Evolutionary conservation across 805 yeast genomes (phyloP), one percentile per base, ranked within the genome.

Genomic region (Maudiozyma bulderi): DNA sequence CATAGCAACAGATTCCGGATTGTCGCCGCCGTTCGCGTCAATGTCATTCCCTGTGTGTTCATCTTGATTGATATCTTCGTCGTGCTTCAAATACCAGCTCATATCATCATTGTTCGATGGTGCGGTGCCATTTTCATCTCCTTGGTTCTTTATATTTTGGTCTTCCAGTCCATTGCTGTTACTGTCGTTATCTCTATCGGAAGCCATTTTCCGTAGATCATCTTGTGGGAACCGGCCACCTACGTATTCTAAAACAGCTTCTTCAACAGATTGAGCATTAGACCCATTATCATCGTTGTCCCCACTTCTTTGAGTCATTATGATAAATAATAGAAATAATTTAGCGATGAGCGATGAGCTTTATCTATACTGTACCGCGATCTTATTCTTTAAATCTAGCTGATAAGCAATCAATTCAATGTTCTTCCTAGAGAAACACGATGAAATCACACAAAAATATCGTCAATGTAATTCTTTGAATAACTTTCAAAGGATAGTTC

Each of bases 161-260:
- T 37, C 45, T 50, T 26, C 51, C 26, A 20, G 26, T 20, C 26
- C 50, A 10, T 41, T 46, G 28, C 47, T 53, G 2, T 56, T 53
- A 28, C 56, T 57, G 9, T 20, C 42, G 28, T 47, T 53, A 47
- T 55, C 55, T 49, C 57, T 57, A 35, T 59, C 47, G 20, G 40
- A 10, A 15, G 30, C 33, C 14, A 39, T 15, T 29, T 46, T 51
- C 20, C 35, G 48, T 34, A 28, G n/a, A 35, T 54, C 65, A 57
- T 45, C 67, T 41, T 54, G 62, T 14, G 72, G 78, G 40, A 82
- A 64, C 1, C 81, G 75, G 6, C 82, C 84, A 15, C 84, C 87
- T 11, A 84, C 91, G 55, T 78, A 77, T 48, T 77, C 74, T 78
- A 84, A 73, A 14, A 85, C 89, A 0, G 89, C 93, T 14, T 85